phyloP scores from a whole-genome alignment of 176 grass and related monocot genomes.

The Melocanna baccifera region DNA sequence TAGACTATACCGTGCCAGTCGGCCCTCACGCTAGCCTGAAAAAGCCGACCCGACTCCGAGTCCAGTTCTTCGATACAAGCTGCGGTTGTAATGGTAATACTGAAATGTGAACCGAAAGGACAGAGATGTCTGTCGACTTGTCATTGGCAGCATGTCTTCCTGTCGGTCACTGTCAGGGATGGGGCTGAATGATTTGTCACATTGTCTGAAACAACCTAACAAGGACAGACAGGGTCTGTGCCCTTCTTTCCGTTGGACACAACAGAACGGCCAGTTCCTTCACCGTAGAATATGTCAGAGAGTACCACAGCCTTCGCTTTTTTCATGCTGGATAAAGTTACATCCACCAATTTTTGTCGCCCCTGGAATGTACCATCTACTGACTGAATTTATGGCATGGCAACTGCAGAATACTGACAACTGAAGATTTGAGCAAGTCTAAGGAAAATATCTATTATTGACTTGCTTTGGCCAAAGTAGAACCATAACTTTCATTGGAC shows the following conservation, averaged over 20 bases:
- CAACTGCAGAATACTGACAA: neutral
- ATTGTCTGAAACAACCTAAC: neutral
- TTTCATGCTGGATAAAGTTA: neutral
- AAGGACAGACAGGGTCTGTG: neutral
- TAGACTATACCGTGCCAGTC: too few species aligned
- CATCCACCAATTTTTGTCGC: neutral
- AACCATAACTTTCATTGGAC: neutral
- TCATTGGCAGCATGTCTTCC: neutral
- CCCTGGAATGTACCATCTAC: neutral
- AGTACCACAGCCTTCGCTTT: neutral
- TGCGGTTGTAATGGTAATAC: too few species aligned
- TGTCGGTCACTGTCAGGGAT: neutral
- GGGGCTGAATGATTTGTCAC: neutral
- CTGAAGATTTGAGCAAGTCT: neutral
- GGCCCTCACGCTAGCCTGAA: too few species aligned
- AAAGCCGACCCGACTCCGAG: too few species aligned
- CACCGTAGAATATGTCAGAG: neutral
- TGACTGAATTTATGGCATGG: neutral
- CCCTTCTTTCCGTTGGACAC: neutral
- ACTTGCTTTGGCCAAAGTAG: neutral
- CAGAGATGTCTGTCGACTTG: neutral
- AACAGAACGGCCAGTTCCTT: neutral
- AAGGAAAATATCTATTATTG: too few species aligned
- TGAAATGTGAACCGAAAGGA: neutral
- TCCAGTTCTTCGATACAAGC: too few species aligned